Evolutionary conservation across 257 asterid genomes (phyloP).

Genomic region (Ehretia macrophylla): DNA sequence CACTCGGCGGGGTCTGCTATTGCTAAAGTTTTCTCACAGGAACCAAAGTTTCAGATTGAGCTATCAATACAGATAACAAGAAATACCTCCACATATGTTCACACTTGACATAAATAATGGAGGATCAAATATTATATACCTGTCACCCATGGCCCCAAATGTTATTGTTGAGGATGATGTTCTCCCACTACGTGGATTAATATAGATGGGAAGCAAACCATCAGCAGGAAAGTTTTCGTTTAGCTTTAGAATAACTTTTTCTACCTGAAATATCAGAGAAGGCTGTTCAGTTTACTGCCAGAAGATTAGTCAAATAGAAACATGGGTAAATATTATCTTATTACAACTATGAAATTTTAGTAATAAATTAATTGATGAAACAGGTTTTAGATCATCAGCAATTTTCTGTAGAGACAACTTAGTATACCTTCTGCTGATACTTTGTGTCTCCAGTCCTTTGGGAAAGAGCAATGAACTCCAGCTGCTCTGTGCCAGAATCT

Average conservation of each 20-base stretch:
- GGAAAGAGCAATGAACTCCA: conserved; percentile 98
- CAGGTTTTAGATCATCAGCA: too few species aligned
- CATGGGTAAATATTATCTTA: neutral
- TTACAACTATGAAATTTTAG: too few species aligned
- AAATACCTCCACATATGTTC: too few species aligned
- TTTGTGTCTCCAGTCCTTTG: conserved; percentile 86
- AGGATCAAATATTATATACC: conserved; percentile 35
- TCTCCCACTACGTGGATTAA: conserved; percentile 69
- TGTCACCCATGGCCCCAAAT: conserved; percentile 99
- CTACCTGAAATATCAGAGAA: conserved; percentile 86
- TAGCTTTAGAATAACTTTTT: conserved; percentile 77
- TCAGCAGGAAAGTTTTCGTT: conserved; percentile 86
- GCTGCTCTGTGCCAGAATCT: conserved; percentile 95
- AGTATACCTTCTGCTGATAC: conserved; percentile 78
- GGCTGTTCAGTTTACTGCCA: too few species aligned
- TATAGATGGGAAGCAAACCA: conserved; percentile 96
- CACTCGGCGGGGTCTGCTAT: too few species aligned
- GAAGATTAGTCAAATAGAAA: conserved; percentile 14
- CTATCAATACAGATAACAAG: too few species aligned
- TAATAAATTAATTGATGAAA: too few species aligned
- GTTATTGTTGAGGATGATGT: conserved; percentile 83
- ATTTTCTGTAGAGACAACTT: neutral
- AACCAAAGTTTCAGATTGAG: too few species aligned
- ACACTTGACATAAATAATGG: neutral
- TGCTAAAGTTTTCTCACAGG: too few species aligned